Conservation (phyloP, 2,329 filamentous ascomycete species). For the Colletotrichum salicis region DNA sequence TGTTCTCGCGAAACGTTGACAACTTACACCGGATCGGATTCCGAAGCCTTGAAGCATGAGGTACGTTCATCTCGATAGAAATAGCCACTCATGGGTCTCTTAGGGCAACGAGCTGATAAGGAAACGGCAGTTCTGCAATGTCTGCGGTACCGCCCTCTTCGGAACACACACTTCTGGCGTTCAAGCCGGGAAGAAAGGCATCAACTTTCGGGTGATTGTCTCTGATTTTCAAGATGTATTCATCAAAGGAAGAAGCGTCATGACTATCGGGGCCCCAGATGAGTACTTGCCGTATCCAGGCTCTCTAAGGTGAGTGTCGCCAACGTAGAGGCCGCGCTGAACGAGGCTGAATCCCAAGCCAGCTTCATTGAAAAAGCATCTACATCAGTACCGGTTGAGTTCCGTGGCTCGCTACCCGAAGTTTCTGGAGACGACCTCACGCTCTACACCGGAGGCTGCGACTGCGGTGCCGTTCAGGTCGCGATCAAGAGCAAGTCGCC, state of each 20-base stretch:
- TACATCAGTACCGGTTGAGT: too few relatives aligned
- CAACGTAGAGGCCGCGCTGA: too few relatives aligned
- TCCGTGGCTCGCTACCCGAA: neutral
- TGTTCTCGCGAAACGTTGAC: conserved; percentile 18
- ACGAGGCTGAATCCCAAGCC: neutral
- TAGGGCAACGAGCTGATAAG: neutral
- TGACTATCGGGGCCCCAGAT: neutral
- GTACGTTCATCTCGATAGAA: conserved; percentile 14
- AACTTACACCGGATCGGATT: conserved; percentile 11
- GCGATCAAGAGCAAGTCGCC: conserved; percentile 41
- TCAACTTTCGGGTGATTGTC: conserved; percentile 38
- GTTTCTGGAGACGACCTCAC: conserved; percentile 7
- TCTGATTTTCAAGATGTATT: neutral
- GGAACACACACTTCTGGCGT: conserved; percentile 40
- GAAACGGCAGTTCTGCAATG: conserved; percentile 41
- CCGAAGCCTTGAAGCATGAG: conserved; percentile 30
- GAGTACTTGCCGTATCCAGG: neutral
- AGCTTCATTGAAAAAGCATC: neutral
- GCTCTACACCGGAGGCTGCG: conserved; percentile 40
- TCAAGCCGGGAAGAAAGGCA: conserved; percentile 35
- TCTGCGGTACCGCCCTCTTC: conserved; percentile 41
- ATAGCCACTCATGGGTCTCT: too few relatives aligned
- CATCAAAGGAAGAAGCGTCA: conserved; percentile 7
- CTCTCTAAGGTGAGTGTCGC: neutral
- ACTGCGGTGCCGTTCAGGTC: conserved; percentile 41